Evolutionary conservation across 2,329 filamentous ascomycete genomes (phyloP).

Genomic region (Lasiodiplodia sp.): DNA sequence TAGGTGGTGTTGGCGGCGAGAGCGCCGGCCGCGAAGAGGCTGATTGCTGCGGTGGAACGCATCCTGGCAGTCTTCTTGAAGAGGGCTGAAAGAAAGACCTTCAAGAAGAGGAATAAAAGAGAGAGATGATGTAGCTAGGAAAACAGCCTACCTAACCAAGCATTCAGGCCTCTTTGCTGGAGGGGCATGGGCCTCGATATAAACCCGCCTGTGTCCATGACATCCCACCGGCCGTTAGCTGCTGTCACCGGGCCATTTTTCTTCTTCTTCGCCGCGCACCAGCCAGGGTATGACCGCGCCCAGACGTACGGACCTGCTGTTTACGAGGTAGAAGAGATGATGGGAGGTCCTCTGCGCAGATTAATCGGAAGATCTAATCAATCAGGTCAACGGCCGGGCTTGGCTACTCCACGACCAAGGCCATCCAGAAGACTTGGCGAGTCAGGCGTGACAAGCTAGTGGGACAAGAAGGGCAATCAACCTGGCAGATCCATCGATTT

Average conservation of each 20-base stretch:
- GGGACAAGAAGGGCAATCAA: slow-evolving; percentile 8
- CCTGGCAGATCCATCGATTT: not conserved
- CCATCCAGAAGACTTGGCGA: slow-evolving; percentile 7
- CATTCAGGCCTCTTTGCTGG: not conserved
- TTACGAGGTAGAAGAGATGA: slow-evolving; percentile 16
- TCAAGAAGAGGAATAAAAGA: not conserved
- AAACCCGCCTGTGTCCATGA: not conserved
- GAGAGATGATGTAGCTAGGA: not conserved
- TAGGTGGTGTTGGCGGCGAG: slow-evolving; percentile 55
- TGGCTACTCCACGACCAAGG: slow-evolving; percentile 2
- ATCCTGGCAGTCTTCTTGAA: not conserved
- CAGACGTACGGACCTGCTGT: slow-evolving; percentile 4
- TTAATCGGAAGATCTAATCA: slow-evolving; percentile 22
- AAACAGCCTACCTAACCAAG: slow-evolving; percentile 3
- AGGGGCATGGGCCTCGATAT: slow-evolving; percentile 1
- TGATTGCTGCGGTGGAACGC: not conserved
- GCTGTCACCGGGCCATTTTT: not conserved
- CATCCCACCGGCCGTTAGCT: too few relatives aligned
- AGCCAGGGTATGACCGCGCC: slow-evolving; percentile 11
- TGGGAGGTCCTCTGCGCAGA: not conserved
- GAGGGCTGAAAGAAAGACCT: not conserved
- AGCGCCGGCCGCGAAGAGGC: not conserved
- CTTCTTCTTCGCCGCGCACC: not conserved
- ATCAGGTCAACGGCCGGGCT: not conserved
- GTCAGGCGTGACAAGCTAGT: slow-evolving; percentile 9